Evolutionary conservation across 768 basidiomycete species (phyloP).

Genomic region (Kwoniella botswanensis): DNA sequence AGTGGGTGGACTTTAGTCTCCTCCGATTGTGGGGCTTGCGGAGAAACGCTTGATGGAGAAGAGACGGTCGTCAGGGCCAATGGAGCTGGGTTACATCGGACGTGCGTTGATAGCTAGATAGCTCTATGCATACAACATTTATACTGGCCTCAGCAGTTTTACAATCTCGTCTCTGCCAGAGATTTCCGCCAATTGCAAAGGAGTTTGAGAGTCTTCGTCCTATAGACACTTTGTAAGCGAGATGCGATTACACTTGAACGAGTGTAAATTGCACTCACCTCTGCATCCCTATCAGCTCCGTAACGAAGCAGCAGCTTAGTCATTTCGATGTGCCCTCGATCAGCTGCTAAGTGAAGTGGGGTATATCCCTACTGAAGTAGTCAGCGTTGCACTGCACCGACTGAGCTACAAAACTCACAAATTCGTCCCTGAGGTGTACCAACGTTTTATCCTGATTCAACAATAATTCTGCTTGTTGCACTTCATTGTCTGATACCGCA

Average conservation of each 20-base stretch:
- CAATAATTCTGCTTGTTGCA: constrained; percentile 61
- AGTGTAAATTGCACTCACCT: constrained; percentile 61
- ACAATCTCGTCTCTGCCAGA: constrained; percentile 68
- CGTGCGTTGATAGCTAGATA: constrained; percentile 7
- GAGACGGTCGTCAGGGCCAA: constrained; percentile 10
- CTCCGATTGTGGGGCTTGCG: constrained; percentile 20
- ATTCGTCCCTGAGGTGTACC: constrained; percentile 72
- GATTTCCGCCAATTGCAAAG: constrained; percentile 67
- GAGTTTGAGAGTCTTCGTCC: constrained; percentile 72
- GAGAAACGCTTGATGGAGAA: neutral
- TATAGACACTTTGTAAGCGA: constrained; percentile 49
- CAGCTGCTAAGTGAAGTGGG: constrained; percentile 81
- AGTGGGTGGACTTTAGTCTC: constrained; percentile 56
- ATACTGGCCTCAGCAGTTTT: constrained; percentile 46
- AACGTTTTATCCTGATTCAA: constrained; percentile 60
- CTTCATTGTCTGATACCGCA: constrained; percentile 68
- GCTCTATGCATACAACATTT: neutral
- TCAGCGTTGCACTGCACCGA: neutral
- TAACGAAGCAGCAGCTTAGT: constrained; percentile 67
- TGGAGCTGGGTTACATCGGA: constrained; percentile 18
- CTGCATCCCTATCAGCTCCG: constrained; percentile 70
- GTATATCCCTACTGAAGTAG: constrained; percentile 73
- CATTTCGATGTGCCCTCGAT: constrained; percentile 70
- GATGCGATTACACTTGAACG: neutral
- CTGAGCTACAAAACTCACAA: constrained; percentile 63